A percentile compares a stretch with the other conserved stretches of the same genome.
Conservation (phyloP, 2,329 filamentous ascomycete species). For the Ophiostoma montium region DNA sequence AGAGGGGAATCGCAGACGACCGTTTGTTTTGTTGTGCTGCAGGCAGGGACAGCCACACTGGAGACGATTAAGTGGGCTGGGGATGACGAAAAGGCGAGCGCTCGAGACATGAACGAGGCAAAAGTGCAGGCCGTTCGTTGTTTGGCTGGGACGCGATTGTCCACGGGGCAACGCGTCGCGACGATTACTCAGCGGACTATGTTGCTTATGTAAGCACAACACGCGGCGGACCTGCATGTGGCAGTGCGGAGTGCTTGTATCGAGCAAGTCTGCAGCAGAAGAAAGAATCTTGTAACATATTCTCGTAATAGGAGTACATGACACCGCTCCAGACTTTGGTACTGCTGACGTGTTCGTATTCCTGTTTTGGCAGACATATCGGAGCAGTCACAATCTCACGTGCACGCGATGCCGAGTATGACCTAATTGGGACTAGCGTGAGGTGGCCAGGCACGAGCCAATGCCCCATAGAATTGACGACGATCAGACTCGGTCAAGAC, state of each 20-base stretch:
- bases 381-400: neutral
- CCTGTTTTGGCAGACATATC: no score
- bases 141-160: constrained; percentile 9
- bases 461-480: neutral
- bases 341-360: no score
- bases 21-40: neutral
- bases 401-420: neutral
- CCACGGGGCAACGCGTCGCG: constrained; percentile 6
- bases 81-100: neutral
- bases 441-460: neutral
- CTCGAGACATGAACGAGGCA: neutral
- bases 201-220: neutral
- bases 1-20: neutral
- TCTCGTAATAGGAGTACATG: no score
- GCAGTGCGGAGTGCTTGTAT: no score
- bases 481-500: neutral
- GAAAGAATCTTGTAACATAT: no score
- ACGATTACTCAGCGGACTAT: no score
- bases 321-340: no score
- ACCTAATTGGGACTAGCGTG: neutral
- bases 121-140: constrained; percentile 1
- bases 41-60: neutral
- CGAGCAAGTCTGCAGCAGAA: no score
- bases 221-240: no score
- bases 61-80: neutral